Evolutionary conservation across 2,329 filamentous ascomycete species (phyloP), one percentile per base, ranked within the genome.

Genomic region (Trichoderma sp.): DNA sequence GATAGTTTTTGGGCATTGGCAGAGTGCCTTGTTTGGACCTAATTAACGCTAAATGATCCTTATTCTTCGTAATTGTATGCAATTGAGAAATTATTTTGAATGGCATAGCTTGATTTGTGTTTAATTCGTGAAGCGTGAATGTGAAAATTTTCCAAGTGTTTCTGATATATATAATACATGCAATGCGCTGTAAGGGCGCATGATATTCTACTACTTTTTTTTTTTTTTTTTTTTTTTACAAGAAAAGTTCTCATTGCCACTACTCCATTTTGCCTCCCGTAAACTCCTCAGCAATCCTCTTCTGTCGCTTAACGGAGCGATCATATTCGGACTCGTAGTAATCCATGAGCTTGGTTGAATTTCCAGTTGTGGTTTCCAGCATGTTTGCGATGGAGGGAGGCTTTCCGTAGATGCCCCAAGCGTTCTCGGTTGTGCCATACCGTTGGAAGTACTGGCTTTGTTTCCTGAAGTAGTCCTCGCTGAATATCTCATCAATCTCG

Each of bases 401-500:
- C 70, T 76, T 76, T 73, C 83, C 81, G 68, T 82, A 76, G 7
- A 80, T 72, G 51, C 86, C 84, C 87, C 87, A 89, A 37, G 84
- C 80, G 75, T 86, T 88, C 71, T 81, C 77, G n/a, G 78, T 78
- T 52, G 73, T 74, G 71, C 80, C 81, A 69, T 73, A 74, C 13
- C 74, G 75, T 52, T 75, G 72, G 26, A 72, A 65, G 11, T 72
- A 71, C 58, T 76, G 71, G 63, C 75, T 76, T 78, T 80, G 74
- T 70, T 78, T 78, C 68, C 75, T 78, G 77, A 85, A 87, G 79
- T 83, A 83, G 71, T 87, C 84, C 30, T 89, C 87, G 18, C 88
- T 86, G 81, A 97, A 99, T n/a, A 90, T 84, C 71, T 85, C 81
- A 26, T 96, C 91, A 68, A 97, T 90, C 72, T 89, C 86, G 18